Evolutionary conservation across 768 basidiomycete genomes (phyloP), one percentile per base, ranked within the genome.

Genomic region (Mycena albidolilacea): DNA sequence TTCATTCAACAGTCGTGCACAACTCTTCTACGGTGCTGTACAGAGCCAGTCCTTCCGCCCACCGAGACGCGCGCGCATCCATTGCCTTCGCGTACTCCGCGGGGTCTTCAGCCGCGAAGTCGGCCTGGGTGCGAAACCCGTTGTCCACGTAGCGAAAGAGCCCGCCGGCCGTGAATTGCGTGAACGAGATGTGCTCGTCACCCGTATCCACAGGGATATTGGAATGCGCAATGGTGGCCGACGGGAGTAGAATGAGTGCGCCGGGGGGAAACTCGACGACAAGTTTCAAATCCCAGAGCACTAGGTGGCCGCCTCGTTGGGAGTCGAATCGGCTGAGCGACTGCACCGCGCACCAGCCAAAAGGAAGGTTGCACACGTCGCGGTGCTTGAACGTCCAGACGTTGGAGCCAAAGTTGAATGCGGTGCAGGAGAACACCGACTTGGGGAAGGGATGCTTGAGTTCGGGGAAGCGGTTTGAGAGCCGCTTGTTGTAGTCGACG

Each of bases 371-470:
- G 23, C 5, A 21, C 23, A 57, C 30, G 6, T 57, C 54, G 3
- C 30, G 54, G 54, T 57, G 54, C 14, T 57, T 57, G 54, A 57
- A 57, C 7, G 54, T 57, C 54, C 54, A 57, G 7, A 57, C 10
- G 30, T 11, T 10, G 5, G 30, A 23, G 11, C 54, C 54, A 15
- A 57, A 57, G 30, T 57, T 57, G 30, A 57, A 57, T 6, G 52
- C 11, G n/a, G 52, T n/a, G 52, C 52, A 54, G 19, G n/a, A 54
- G 6, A 54, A 54, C 1, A 54, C 52, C 1, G 52, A 54, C 2
- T 21, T 15, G 7, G 52, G 1, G 11, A 54, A 54, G n/a, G 52
- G 52, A 5, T n/a, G n/a, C 3, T 21, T 17, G 21, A 21, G 52
- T 17, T 23, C 7, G 0, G 52, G 52, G 19, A 21, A 11, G 17